Base-by-base conservation (phyloP, 441 rosid species). In the Erodium chrysanthum region DNA sequence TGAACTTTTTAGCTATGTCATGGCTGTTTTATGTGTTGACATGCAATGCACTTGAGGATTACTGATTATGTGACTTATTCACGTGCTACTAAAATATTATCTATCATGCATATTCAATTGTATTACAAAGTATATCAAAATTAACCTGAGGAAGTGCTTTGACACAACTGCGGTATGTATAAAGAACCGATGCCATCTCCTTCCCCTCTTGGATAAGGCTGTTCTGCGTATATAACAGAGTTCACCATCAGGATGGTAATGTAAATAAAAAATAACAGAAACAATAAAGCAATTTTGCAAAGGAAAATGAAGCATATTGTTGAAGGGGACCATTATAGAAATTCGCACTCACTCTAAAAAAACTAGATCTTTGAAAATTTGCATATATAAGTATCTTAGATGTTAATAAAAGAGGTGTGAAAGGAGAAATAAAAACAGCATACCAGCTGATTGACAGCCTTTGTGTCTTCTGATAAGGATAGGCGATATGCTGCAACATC, bases 91-190 rank as follows among this genome's bases (percentile, higher is more conserved):
- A n/a, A 52, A 29, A 67, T 25, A 17, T 12, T 12, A 20, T 4
- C 10, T 48, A 31, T n/a, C 15, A 11, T 40, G 14, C 56, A 46
- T n/a, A 54, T 44, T 15, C 52, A 23, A 66, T 2, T 15, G 69
- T 52, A 44, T 61, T 12, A 44, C 73, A 72, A 77, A 70, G 59
- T 58, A 54, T 65, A 52, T 66, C 54, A 70, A 74, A 73, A 56
- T 46, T 75, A 70, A 91, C 98, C 99, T 95, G 99, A 80, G 99
- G 98, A 69, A 95, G 85, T 4, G 99, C 99, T 92, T 95, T 95
- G 71, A 95, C 98, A 66, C 99, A 95, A 69, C 97, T 92, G 72
- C 99, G 92, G 75, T 92, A 95, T 0, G 99, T 90, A 74, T 92
- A 95, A 70, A 95, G 95, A 74, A 92, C 90, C 0, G 99, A 95